Conservation (phyloP, 768 basidiomycete genomes). For the Kwoniella pini region DNA sequence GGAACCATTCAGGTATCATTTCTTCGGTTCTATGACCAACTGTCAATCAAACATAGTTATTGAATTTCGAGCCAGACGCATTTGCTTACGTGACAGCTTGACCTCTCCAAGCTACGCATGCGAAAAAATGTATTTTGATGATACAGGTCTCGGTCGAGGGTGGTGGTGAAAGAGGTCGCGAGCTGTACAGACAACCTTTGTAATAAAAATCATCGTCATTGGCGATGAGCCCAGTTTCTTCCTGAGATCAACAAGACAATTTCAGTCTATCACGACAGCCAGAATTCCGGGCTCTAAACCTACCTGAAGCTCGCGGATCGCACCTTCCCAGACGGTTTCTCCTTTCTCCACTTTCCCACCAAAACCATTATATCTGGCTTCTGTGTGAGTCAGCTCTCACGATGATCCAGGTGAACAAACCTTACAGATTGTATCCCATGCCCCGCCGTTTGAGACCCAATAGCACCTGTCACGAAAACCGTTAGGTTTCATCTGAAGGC, state of each 20-base stretch:
- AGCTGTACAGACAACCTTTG: constrained; percentile 56
- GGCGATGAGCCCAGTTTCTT: constrained; percentile 77
- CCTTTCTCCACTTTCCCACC: constrained; percentile 80
- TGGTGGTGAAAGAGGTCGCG: constrained; percentile 1
- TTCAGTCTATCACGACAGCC: neutral
- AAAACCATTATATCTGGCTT: constrained; percentile 83
- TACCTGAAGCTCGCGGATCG: constrained; percentile 63
- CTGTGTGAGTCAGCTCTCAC: too few relatives aligned
- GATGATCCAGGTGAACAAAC: too few relatives aligned
- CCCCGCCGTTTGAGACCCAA: constrained; percentile 52
- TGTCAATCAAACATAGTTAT: neutral
- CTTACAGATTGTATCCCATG: constrained; percentile 44
- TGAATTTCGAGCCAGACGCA: neutral
- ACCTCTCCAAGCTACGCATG: constrained; percentile 68
- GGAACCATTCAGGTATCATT: constrained; percentile 83
- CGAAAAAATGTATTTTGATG: constrained; percentile 69
- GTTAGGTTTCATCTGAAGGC: too few relatives aligned
- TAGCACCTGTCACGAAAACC: constrained; percentile 38
- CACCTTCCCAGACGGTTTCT: constrained; percentile 70
- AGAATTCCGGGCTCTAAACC: constrained; percentile 58
- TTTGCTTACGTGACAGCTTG: constrained; percentile 65
- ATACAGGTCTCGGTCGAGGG: neutral
- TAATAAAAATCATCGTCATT: constrained; percentile 60
- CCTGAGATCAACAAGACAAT: constrained; percentile 58
- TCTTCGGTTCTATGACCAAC: constrained; percentile 69